Base-by-base conservation (phyloP, 1,284 basidiomycete species). In the Cryptococcus sp. region DNA sequence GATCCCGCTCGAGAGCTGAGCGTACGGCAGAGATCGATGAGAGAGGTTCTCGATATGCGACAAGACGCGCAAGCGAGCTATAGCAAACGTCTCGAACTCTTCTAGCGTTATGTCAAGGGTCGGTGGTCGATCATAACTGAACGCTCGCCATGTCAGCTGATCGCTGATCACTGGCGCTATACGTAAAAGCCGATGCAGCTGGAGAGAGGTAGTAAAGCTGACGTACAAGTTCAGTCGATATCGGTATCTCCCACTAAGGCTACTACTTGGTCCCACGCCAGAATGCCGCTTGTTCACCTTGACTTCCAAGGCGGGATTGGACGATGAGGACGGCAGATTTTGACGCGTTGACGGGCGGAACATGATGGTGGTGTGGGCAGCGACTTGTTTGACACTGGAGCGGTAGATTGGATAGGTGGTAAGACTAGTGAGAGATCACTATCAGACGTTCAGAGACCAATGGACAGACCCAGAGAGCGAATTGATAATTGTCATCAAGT, bases 51-150 rank as follows among this genome's bases (percentile, higher is more conserved):
- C 96, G 64, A 99, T 96, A 76, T 98, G 93, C 6, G 93, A 90
- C 7, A 99, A 84, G 19, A 99, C 86, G 74, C 69, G 71, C 5
- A 99, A 83, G 31, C 96, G 84, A 66, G 95, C 87, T 22, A 99
- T 84, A 0, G 95, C 96, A 76, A 86, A 92, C 3, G 84, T 87
- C 79, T 99, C 96, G 68, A 99, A 99, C 65, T 98, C 91, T 73
- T 99, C 96, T 20, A 99, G 84, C 1, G 93, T 95, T 31, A 99
- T 88, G 70, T 99, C 94, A 49, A 88, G 88, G 16, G 84, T 74
- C 6, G 95, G 95, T 15, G 93, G 91, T n/a, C 78, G 81, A 62
- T 91, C 86, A 72, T 99, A 98, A 79, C 91, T 93, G 62, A 25
- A 19, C 13, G 15, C 16, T 41, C 10, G 19, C 17, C 13, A 17